A percentile compares a stretch with the other conserved stretches of the same genome.
phyloP scores from a whole-genome alignment of 23 red algal genomes.

The Gracilariopsis chorda region DNA sequence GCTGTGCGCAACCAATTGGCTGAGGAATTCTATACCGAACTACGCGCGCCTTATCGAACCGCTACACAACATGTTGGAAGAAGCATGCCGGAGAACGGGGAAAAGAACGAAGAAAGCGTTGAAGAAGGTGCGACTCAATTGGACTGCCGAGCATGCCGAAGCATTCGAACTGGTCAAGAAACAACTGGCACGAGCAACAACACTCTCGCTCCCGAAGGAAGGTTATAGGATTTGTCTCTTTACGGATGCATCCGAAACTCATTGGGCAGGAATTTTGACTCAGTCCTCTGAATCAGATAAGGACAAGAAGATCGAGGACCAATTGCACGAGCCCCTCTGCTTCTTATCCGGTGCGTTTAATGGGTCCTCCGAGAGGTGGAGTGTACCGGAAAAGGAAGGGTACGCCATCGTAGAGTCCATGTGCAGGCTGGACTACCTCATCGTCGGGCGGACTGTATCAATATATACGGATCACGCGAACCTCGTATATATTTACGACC shows the following conservation, averaged over 20 bases:
- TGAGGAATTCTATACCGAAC: neutral
- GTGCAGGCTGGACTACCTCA: neutral
- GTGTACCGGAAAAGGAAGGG: neutral
- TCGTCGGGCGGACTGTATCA: neutral
- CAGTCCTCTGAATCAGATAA: neutral
- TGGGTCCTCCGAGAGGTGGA: neutral
- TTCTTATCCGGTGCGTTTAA: slow-evolving; percentile 10
- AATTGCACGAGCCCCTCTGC: slow-evolving; percentile 11
- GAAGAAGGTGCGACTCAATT: neutral
- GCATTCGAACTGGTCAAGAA: neutral
- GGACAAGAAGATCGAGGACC: neutral
- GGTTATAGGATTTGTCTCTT: slow-evolving; percentile 1
- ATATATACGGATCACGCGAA: neutral
- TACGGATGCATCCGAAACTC: neutral
- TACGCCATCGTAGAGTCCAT: neutral
- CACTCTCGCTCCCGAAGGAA: neutral
- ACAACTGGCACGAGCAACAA: neutral
- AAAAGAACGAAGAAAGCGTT: slow-evolving; percentile 11
- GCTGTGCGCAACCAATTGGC: slow-evolving; percentile 6
- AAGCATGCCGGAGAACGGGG: neutral
- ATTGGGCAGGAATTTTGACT: neutral
- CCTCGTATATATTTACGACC: neutral
- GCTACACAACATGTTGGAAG: neutral
- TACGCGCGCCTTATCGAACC: neutral
- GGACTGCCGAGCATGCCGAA: neutral